Evolutionary conservation across 768 basidiomycete species (phyloP).

Genomic region (Symmetrospora coprosmae): DNA sequence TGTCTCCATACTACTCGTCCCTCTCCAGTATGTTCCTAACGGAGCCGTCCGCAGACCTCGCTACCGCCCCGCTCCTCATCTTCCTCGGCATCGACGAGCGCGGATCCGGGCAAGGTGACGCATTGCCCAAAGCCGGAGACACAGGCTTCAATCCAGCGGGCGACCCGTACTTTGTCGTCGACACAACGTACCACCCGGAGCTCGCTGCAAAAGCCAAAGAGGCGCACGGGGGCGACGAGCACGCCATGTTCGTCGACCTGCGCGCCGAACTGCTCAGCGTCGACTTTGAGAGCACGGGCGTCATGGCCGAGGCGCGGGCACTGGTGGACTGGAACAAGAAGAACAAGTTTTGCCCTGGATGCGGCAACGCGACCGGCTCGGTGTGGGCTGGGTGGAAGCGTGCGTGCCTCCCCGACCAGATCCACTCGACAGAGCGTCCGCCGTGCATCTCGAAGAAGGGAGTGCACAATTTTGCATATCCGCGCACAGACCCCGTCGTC

Average conservation of each 20-base stretch:
- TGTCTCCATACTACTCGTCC: background rate
- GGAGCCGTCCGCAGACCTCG: background rate
- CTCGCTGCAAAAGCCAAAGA: slow-evolving; percentile 24
- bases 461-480: slow-evolving; percentile 56
- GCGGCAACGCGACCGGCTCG: slow-evolving; percentile 64
- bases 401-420: slow-evolving; percentile 47
- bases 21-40: background rate
- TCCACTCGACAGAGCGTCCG: background rate
- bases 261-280: slow-evolving; percentile 47
- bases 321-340: slow-evolving; percentile 86
- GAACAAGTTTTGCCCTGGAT: slow-evolving; percentile 81
- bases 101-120: slow-evolving; percentile 40
- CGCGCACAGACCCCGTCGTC: slow-evolving; percentile 65
- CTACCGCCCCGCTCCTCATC: slow-evolving; percentile 41
- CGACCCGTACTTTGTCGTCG: slow-evolving; percentile 71
- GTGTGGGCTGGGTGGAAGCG: slow-evolving; percentile 96
- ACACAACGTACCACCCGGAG: slow-evolving; percentile 44
- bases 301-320: slow-evolving; percentile 64
- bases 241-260: slow-evolving; percentile 51
- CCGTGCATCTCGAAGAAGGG: slow-evolving; percentile 49
- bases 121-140: slow-evolving; percentile 43
- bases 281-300: slow-evolving; percentile 52
- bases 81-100: slow-evolving; percentile 67
- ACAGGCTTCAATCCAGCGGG: slow-evolving; percentile 50
- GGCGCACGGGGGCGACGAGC: slow-evolving; percentile 36